Evolutionary conservation across 768 basidiomycete species (phyloP), one percentile per base, ranked within the genome.

Genomic region (Porphyrellus cyaneotinctus): DNA sequence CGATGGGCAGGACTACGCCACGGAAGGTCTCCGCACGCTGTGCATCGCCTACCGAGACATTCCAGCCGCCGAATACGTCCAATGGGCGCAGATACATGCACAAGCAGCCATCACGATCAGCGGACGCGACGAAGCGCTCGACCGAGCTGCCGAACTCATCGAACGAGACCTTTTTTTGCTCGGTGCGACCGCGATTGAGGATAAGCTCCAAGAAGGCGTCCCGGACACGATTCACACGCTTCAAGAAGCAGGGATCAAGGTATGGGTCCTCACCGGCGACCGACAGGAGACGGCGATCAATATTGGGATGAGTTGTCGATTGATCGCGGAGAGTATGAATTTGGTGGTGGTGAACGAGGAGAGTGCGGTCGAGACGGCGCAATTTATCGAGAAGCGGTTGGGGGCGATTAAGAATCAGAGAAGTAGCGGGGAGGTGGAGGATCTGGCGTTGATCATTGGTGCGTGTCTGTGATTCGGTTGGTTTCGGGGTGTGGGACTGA

Each of bases 261-360:
- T 99, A 17, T 99, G 97, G 97, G 95, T 99, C 9, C 74, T 99
- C 46, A 99, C 97, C 2, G 97, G 97, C 1, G 97, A 99, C 69
- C 77, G 97, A 58, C 97, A 99, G 73, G 97, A 99, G 71, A 99
- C 97, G 2, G 97, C 97, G 15, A 97, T 99, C 71, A 99, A 99
- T 64, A 98, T 99, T 58, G 97, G 97, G 47, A 86, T 98, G 80
- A 95, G 94, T 2, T 98, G 97, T 74, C 82, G 93, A 57, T 71
- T 99, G 62, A 98, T 99, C 46, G 92, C 93, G 6, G 97, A 99
- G 72, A 94, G 91, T 10, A 99, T 98, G 97, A 97, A 97, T 67
- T 61, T 99, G 75, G 95, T 97, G 53, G 90, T 95, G 50, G 87
- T 98, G 44, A 99, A 99, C 60, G 94, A 97, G 64, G 87, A 88